phyloP scores from a whole-genome alignment of 2,329 filamentous ascomycete genomes.

The Orbilia blumenaviensis region DNA sequence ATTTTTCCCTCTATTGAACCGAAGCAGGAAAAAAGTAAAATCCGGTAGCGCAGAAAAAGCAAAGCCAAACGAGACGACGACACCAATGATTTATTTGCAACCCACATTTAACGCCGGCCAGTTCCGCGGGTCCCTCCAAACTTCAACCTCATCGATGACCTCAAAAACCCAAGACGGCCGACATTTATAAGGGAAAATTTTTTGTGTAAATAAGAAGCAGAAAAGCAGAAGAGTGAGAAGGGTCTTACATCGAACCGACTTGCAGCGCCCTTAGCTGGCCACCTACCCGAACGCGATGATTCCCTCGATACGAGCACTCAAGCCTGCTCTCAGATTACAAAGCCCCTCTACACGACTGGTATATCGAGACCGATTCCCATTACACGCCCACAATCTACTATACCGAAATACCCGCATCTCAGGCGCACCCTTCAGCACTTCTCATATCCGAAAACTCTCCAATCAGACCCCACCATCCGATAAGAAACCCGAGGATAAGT shows the following conservation, averaged over 20 bases:
- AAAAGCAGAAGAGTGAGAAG: background rate
- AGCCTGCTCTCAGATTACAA: conserved; percentile 32
- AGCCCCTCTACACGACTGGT: conserved; percentile 25
- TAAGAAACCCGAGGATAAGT: conserved; percentile 26
- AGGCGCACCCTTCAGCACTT: background rate
- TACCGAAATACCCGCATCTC: conserved; percentile 5
- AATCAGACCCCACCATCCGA: conserved; percentile 10
- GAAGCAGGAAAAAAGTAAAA: background rate
- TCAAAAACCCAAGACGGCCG: background rate
- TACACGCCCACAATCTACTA: background rate
- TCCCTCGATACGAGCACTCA: conserved; percentile 38
- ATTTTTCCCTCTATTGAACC: background rate
- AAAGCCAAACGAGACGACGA: conserved; percentile 15
- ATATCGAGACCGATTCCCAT: conserved; percentile 8
- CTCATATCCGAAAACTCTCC: conserved; percentile 22
- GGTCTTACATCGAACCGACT: background rate
- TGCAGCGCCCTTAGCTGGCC: background rate
- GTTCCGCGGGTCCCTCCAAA: conserved; percentile 17
- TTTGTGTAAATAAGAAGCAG: background rate
- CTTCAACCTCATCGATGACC: conserved; percentile 3
- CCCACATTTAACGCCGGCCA: conserved; percentile 24
- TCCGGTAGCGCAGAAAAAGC: conserved; percentile 14
- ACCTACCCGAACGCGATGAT: conserved; percentile 35
- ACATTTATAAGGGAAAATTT: background rate
- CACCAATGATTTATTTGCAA: conserved; percentile 24